These are phyloP conservation scores for Malassezia sp. DNA, from an alignment of 1,284 basidiomycete genomes.

Conservation along the genomic window DNA sequence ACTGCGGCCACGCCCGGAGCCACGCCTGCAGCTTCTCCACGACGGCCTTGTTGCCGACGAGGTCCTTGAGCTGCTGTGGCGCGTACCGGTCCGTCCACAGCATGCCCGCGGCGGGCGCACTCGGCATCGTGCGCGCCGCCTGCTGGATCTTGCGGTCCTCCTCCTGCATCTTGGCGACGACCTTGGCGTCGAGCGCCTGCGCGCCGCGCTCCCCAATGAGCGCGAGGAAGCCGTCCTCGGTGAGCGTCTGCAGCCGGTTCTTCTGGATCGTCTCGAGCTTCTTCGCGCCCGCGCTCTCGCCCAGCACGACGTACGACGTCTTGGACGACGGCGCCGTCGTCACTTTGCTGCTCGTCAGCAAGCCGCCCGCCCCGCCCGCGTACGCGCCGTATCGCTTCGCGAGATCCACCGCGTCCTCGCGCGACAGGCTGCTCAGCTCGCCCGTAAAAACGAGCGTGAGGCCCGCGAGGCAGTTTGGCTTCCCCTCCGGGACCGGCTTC, in stretches of 20 bases:
- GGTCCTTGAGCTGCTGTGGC: constrained; percentile 70
- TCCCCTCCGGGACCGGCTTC: constrained; percentile 67
- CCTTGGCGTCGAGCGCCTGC: constrained; percentile 60
- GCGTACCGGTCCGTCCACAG: constrained; percentile 96
- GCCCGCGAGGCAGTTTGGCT: constrained; percentile 70
- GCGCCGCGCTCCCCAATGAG: constrained; percentile 48
- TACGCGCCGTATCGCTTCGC: constrained; percentile 76
- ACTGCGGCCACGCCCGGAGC: constrained; percentile 65
- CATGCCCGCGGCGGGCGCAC: constrained; percentile 18
- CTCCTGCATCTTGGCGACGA: constrained; percentile 67
- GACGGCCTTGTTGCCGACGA: constrained; percentile 85
- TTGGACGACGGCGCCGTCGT: constrained; percentile 76
- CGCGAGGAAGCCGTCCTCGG: constrained; percentile 76
- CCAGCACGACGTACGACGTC: constrained; percentile 80
- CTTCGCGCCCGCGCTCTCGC: constrained; percentile 71
- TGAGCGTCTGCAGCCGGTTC: constrained; percentile 61
- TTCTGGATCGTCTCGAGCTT: constrained; percentile 78
- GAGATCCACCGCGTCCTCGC: constrained; percentile 75
- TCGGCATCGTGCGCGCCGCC: constrained; percentile 31
- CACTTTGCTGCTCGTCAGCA: constrained; percentile 49
- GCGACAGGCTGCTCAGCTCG: constrained; percentile 70
- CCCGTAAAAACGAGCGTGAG: constrained; percentile 83
- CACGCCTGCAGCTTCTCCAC: constrained; percentile 74
- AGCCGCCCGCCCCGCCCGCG: neutral
- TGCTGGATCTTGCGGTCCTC: constrained; percentile 55